These are phyloP conservation scores for Ceratobasidium sp. DNA, from an alignment of 1,284 basidiomycete species.

Conservation along the genomic window DNA sequence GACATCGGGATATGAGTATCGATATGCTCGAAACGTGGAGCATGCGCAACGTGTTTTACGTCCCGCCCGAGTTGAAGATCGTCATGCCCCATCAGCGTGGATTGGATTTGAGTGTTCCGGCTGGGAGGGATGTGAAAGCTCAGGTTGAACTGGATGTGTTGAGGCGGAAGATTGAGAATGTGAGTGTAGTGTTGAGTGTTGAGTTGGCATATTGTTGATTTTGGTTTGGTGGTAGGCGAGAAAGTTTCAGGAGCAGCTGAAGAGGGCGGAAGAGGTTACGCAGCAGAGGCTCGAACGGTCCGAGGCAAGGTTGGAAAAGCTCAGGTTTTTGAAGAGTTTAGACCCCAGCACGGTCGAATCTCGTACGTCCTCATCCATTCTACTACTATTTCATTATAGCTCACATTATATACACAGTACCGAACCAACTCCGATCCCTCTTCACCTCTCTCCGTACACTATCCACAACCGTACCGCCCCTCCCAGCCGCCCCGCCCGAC, in stretches of 20 bases:
- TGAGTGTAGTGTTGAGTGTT: conserved; percentile 28
- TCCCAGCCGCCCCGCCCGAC: conserved; percentile 16
- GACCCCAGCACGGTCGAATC: conserved; percentile 34
- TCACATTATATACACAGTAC: conserved; percentile 33
- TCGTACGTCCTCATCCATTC: conserved; percentile 31
- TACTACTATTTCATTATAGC: not conserved
- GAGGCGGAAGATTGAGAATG: conserved; percentile 47
- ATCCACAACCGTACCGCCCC: conserved; percentile 40
- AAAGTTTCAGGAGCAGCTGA: conserved; percentile 46
- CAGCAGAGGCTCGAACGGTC: conserved; percentile 34
- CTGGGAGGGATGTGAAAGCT: conserved; percentile 45
- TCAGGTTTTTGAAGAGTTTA: conserved; percentile 38
- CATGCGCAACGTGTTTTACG: conserved; percentile 49
- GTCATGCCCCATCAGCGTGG: conserved; percentile 50
- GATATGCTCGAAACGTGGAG: conserved; percentile 50
- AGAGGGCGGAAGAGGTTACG: conserved; percentile 44
- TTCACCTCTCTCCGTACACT: conserved; percentile 43
- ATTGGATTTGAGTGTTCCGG: conserved; percentile 45
- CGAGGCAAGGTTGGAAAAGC: conserved; percentile 34
- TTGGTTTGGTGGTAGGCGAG: conserved; percentile 38
- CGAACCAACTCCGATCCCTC: conserved; percentile 35
- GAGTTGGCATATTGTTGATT: not conserved
- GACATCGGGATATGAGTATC: conserved; percentile 49
- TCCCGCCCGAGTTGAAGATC: conserved; percentile 44
- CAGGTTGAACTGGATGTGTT: conserved; percentile 46